phyloP scores from a whole-genome alignment of 177 flowering plant genomes.

The Vitis hybrid region DNA sequence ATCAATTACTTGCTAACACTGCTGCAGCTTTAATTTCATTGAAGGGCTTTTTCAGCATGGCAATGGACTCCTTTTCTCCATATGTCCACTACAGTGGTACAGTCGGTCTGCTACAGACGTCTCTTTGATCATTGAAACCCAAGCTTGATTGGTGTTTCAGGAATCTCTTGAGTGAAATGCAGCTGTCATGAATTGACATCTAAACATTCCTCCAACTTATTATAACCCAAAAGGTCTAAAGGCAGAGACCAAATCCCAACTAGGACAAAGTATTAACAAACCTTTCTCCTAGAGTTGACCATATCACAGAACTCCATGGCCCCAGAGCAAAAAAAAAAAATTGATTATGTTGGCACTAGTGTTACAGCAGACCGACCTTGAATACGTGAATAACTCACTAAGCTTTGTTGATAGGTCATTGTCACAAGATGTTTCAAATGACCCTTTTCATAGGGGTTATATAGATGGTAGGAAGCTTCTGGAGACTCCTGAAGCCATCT shows the following conservation, averaged over 20 bases:
- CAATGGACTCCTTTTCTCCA: no score
- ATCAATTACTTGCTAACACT: no score
- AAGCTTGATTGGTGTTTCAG: slow-evolving; percentile 2
- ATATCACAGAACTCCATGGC: background rate
- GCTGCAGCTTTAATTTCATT: no score
- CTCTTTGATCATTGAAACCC: slow-evolving; percentile 10
- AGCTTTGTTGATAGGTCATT: background rate
- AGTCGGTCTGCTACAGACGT: background rate
- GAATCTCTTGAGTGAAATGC: slow-evolving; percentile 13
- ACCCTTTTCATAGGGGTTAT: no score
- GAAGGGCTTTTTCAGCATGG: no score
- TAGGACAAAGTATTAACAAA: background rate
- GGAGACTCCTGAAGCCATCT: no score
- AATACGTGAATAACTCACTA: background rate
- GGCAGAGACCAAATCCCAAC: slow-evolving; percentile 6
- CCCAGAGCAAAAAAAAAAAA: background rate
- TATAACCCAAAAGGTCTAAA: background rate
- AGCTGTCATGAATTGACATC: slow-evolving; percentile 20
- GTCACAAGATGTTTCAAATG: no score
- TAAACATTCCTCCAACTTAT: background rate
- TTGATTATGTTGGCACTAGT: background rate
- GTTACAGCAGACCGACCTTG: background rate
- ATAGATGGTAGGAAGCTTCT: no score
- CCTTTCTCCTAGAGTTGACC: slow-evolving; percentile 2
- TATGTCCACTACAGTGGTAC: background rate